A percentile compares a stretch with the other conserved stretches of the same genome.
Conservation (phyloP, 202 grass and related monocot species). For the Digitaria exilis region DNA sequence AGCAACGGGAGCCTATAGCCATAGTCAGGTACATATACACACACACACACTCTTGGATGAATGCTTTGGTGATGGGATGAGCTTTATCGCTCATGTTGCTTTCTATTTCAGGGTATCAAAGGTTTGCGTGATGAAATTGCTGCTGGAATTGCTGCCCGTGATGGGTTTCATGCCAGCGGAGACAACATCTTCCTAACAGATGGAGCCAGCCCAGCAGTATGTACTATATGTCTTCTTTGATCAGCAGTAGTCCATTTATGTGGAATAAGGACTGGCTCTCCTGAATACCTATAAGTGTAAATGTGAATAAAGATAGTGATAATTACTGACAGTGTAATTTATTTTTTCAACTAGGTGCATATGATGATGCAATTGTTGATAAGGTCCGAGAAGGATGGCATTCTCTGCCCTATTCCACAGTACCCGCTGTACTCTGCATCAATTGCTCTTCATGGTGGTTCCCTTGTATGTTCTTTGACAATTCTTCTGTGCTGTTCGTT, state of each 20-base stretch:
- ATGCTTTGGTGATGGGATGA: constrained; percentile 29
- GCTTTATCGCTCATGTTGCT: constrained; percentile 23
- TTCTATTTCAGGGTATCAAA: constrained; percentile 79
- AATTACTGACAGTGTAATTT: constrained; percentile 22
- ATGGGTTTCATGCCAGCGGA: constrained; percentile 82
- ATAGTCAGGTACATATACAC: constrained; percentile 70
- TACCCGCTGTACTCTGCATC: constrained; percentile 96
- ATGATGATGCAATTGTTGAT: constrained; percentile 99
- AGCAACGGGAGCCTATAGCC: constrained; percentile 92
- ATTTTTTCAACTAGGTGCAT: constrained; percentile 70
- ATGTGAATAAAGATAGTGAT: background rate
- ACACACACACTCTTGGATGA: constrained; percentile 42
- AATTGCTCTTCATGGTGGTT: constrained; percentile 91
- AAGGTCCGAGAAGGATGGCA: constrained; percentile 93
- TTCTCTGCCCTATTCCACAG: constrained; percentile 96
- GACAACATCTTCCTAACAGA: constrained; percentile 95
- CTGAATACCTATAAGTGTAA: constrained; percentile 7
- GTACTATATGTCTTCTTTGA: constrained; percentile 23
- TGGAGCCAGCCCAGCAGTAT: constrained; percentile 91
- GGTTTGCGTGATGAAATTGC: constrained; percentile 92
- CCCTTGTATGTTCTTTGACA: constrained; percentile 83
- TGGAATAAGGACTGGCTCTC: constrained; percentile 14
- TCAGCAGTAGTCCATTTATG: constrained; percentile 1
- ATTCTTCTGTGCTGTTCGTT: background rate
- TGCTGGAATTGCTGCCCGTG: constrained; percentile 75